Conservation (phyloP, 371 early-diverging fungal species). For the Blyttiomyces sp. region DNA sequence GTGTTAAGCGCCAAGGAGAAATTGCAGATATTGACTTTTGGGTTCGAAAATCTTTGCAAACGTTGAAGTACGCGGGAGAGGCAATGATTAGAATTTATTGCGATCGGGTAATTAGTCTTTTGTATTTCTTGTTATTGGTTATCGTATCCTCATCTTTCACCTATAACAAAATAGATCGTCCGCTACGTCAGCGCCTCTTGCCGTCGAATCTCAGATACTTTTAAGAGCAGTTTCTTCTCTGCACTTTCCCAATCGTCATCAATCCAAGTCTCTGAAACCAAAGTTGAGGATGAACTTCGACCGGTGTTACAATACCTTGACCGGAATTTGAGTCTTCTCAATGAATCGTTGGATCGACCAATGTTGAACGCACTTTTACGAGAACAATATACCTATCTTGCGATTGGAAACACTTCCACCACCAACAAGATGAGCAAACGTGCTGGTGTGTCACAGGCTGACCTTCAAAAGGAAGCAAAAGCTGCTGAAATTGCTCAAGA, state of each 20-base stretch:
- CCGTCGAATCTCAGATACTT: too few relatives aligned
- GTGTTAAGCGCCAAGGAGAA: slow-evolving; percentile 28
- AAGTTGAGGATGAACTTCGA: slow-evolving; percentile 22
- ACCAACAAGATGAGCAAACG: not conserved
- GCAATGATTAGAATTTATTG: slow-evolving; percentile 31
- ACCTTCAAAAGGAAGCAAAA: not conserved
- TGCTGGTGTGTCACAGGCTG: not conserved
- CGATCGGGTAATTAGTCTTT: slow-evolving; percentile 22
- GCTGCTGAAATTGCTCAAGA: not conserved
- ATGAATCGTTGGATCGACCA: slow-evolving; percentile 32
- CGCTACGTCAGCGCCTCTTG: too few relatives aligned
- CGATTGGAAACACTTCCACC: not conserved
- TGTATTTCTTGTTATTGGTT: not conserved
- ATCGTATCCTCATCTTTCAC: too few relatives aligned
- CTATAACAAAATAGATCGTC: too few relatives aligned
- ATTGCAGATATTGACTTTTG: slow-evolving; percentile 37
- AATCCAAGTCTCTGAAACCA: slow-evolving; percentile 10
- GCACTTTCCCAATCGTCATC: too few relatives aligned
- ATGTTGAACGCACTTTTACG: slow-evolving; percentile 21
- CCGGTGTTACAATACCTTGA: slow-evolving; percentile 35
- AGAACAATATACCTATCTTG: not conserved
- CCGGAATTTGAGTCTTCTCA: slow-evolving; percentile 22
- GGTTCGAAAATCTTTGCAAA: slow-evolving; percentile 27
- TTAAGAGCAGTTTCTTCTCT: not conserved
- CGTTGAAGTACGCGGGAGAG: slow-evolving; percentile 24